Conservation (phyloP, 495 filamentous ascomycete species). For the Aspergillus sclerotiicarbonarius region DNA sequence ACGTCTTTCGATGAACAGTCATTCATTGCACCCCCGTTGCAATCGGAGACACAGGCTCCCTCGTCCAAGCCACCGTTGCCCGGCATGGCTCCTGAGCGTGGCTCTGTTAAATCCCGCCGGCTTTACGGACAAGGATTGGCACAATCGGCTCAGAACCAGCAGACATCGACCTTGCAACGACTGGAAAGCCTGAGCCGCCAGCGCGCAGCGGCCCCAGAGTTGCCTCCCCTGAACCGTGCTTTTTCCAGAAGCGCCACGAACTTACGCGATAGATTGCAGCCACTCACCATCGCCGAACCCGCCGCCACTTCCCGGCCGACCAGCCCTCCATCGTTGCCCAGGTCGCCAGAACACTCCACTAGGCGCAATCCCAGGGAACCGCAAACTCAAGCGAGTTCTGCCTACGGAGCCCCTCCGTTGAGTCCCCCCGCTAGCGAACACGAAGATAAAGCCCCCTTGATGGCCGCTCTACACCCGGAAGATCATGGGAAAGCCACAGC, state of each 20-base stretch:
- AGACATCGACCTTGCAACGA: constrained; percentile 69
- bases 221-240: constrained; percentile 34
- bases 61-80: constrained; percentile 29
- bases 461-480: constrained; percentile 65
- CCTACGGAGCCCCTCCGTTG: constrained; percentile 58
- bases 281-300: constrained; percentile 43
- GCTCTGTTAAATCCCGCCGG: constrained; percentile 63
- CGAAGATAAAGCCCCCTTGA: constrained; percentile 55
- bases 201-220: constrained; percentile 40
- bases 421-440: constrained; percentile 73
- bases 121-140: constrained; percentile 84
- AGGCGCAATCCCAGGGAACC: constrained; percentile 27
- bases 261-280: constrained; percentile 56
- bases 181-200: constrained; percentile 70
- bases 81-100: constrained; percentile 45
- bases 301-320: constrained; percentile 38
- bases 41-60: constrained; percentile 5
- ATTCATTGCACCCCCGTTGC: constrained; percentile 45
- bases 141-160: constrained; percentile 78
- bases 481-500: constrained; percentile 85
- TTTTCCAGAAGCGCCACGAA: constrained; percentile 56
- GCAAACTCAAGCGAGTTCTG: constrained; percentile 26
- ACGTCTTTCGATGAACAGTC: constrained; percentile 85
- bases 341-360: constrained; percentile 29
- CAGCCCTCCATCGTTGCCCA: constrained; percentile 51